These are phyloP conservation scores for Xerocomus spinulosus DNA, from an alignment of 768 basidiomycete genomes.

Conservation along the genomic window DNA sequence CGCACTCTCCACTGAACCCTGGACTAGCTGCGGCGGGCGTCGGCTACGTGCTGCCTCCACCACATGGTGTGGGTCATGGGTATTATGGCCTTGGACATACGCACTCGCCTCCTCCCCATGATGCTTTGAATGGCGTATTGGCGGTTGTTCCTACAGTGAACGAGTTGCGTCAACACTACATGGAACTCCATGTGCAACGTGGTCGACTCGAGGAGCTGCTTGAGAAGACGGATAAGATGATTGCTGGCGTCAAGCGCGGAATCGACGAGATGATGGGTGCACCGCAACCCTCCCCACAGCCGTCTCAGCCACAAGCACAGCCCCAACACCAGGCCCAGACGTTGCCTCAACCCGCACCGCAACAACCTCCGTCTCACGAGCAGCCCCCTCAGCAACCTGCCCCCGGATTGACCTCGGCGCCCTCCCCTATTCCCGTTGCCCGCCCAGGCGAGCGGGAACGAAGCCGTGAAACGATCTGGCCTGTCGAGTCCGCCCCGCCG, in stretches of 20 bases:
- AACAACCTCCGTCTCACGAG: constrained; percentile 25
- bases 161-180: constrained; percentile 72
- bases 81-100: constrained; percentile 37
- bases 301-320: constrained; percentile 20
- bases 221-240: constrained; percentile 67
- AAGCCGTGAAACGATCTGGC: constrained; percentile 27
- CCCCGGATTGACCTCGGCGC: constrained; percentile 11
- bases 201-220: constrained; percentile 68
- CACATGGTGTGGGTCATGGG: constrained; percentile 34
- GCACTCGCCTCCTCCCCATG: constrained; percentile 33
- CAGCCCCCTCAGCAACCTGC: constrained; percentile 23
- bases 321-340: constrained; percentile 22
- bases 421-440: constrained; percentile 18
- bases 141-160: constrained; percentile 40
- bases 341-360: constrained; percentile 22
- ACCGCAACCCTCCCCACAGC: constrained; percentile 24
- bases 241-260: constrained; percentile 66
- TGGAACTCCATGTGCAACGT: constrained; percentile 58
- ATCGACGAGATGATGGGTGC: constrained; percentile 67
- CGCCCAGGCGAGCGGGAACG: constrained; percentile 29
- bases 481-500: constrained; percentile 24
- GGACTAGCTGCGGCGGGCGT: constrained; percentile 33
- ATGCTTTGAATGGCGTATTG: constrained; percentile 27
- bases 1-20: constrained; percentile 65
- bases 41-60: constrained; percentile 41